Evolutionary conservation across 768 basidiomycete species (phyloP).

Genomic region (Boletus speciosus): DNA sequence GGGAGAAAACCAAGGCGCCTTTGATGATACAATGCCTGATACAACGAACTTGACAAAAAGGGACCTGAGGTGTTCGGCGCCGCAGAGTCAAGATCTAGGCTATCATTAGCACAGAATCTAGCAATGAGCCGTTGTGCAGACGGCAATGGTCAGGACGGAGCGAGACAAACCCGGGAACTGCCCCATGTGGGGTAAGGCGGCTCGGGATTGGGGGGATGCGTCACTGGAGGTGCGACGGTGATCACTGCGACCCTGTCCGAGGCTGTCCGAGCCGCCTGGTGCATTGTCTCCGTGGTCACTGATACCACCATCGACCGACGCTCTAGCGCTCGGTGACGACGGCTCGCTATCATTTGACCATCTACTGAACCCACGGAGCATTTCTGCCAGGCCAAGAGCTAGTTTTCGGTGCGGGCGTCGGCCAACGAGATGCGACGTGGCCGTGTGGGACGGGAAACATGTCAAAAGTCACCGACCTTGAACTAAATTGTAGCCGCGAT

Average conservation of each 20-base stretch:
- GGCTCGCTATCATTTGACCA: slow-evolving; percentile 23
- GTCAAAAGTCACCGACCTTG: slow-evolving; percentile 21
- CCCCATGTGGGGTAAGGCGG: slow-evolving; percentile 22
- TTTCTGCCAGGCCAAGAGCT: slow-evolving; percentile 7
- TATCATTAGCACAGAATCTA: slow-evolving; percentile 11
- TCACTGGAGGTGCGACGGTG: slow-evolving; percentile 41
- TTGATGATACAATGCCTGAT: slow-evolving; percentile 32
- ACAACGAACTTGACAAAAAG: slow-evolving; percentile 8
- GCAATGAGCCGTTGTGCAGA: slow-evolving; percentile 1
- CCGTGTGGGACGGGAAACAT: background rate
- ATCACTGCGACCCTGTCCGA: slow-evolving; percentile 10
- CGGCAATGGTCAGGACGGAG: slow-evolving; percentile 7
- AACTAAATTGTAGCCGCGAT: slow-evolving; percentile 11
- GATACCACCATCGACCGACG: slow-evolving; percentile 6
- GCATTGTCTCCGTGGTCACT: slow-evolving; percentile 6
- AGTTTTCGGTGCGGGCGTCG: background rate
- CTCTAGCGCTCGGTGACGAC: slow-evolving; percentile 9
- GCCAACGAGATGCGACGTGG: slow-evolving; percentile 2
- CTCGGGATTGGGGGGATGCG: slow-evolving; percentile 46
- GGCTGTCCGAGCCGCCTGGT: slow-evolving; percentile 4
- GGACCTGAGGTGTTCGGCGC: slow-evolving; percentile 9
- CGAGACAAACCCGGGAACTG: slow-evolving; percentile 19
- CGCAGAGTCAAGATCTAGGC: slow-evolving; percentile 11
- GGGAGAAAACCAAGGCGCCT: slow-evolving; percentile 27
- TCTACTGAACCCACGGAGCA: slow-evolving; percentile 23